These are phyloP conservation scores for Tuber microsphaerosporum DNA, from an alignment of 495 filamentous ascomycete species.

Conservation along the genomic window DNA sequence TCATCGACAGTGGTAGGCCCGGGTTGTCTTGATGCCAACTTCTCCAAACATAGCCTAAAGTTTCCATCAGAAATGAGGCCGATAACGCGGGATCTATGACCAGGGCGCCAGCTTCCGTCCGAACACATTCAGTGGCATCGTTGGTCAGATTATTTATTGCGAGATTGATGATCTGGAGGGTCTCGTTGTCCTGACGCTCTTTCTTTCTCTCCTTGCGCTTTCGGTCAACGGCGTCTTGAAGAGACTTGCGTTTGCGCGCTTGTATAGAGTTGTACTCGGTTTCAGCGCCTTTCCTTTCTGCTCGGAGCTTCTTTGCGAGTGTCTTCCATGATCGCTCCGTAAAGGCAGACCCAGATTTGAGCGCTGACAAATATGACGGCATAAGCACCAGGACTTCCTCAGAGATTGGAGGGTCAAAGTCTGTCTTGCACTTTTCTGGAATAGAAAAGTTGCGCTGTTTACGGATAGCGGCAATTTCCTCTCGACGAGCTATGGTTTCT, in stretches of 20 bases:
- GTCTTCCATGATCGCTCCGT: slow-evolving; percentile 35
- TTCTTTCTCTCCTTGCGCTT: slow-evolving; percentile 5
- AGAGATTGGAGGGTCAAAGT: slow-evolving; percentile 29
- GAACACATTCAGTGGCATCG: slow-evolving; percentile 18
- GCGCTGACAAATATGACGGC: slow-evolving; percentile 27
- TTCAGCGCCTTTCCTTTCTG: slow-evolving; percentile 21
- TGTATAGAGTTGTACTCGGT: slow-evolving; percentile 17
- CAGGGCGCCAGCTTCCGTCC: slow-evolving; percentile 20
- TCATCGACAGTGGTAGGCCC: slow-evolving; percentile 14
- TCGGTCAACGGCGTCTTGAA: slow-evolving; percentile 6
- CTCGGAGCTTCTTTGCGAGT: slow-evolving; percentile 26
- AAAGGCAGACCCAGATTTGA: slow-evolving; percentile 27
- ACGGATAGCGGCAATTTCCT: slow-evolving; percentile 30
- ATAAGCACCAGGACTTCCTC: slow-evolving; percentile 32
- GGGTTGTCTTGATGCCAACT: slow-evolving; percentile 23
- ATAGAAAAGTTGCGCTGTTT: slow-evolving; percentile 30
- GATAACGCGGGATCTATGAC: slow-evolving; percentile 6
- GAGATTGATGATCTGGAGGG: slow-evolving; percentile 16
- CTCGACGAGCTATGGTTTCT: slow-evolving; percentile 32
- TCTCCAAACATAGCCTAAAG: slow-evolving; percentile 27
- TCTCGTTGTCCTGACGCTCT: slow-evolving; percentile 14
- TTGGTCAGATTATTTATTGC: slow-evolving; percentile 27
- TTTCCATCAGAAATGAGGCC: slow-evolving; percentile 27
- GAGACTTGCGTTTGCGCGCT: slow-evolving; percentile 11
- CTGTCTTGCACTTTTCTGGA: slow-evolving; percentile 31